Conservation (phyloP, 306 rosid species). For the Glycyrrhiza uralensis region DNA sequence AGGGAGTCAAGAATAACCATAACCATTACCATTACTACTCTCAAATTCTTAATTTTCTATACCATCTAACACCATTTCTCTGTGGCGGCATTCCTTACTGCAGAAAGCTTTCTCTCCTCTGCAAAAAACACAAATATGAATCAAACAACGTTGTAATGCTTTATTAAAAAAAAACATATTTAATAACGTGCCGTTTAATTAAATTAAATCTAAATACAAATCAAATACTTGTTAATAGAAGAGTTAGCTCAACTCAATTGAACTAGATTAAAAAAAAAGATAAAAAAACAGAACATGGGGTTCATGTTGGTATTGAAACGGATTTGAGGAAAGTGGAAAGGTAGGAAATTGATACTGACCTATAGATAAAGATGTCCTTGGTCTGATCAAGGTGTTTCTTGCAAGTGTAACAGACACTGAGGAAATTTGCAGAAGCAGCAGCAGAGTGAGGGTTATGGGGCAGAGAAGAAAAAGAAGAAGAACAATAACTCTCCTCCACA, state of each 20-base stretch:
- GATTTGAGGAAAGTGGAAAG: conserved; percentile 6
- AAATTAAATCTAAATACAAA: too few species aligned
- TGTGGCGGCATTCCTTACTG: conserved; percentile 71
- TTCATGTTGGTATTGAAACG: not conserved
- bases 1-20: conserved; percentile 20
- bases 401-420: conserved; percentile 87
- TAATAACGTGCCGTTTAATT: too few species aligned
- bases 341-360: conserved; percentile 31
- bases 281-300: not conserved
- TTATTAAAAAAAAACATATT: too few species aligned
- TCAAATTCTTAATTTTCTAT: conserved; percentile 39
- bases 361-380: conserved; percentile 77
- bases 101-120: conserved; percentile 97
- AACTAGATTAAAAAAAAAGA: not conserved
- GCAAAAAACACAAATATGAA: conserved; percentile 22
- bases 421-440: conserved; percentile 45
- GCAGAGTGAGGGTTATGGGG: conserved; percentile 28
- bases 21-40: conserved; percentile 7
- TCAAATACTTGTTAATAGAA: too few species aligned
- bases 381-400: conserved; percentile 73
- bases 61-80: conserved; percentile 72
- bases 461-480: conserved; percentile 33
- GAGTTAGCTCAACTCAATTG: not conserved
- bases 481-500: conserved; percentile 46
- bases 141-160: too few species aligned